These are phyloP conservation scores for Ambrosiella cleistominuta DNA, from an alignment of 2,329 filamentous ascomycete genomes.

Conservation along the genomic window DNA sequence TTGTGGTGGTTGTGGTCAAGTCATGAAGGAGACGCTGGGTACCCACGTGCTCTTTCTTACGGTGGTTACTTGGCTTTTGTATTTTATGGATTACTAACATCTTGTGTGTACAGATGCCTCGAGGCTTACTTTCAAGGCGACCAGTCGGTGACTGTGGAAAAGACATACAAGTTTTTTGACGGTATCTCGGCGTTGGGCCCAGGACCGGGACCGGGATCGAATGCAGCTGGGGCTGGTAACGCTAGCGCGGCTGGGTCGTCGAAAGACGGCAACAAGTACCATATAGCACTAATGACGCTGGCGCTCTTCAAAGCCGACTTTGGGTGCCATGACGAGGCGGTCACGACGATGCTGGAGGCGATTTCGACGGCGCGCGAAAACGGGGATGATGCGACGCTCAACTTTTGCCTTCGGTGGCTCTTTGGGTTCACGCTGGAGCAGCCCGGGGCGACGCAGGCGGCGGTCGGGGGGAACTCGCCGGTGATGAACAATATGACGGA, in stretches of 20 bases:
- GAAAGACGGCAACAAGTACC: conserved; percentile 69
- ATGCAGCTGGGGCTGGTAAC: too few species aligned
- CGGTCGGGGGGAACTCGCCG: conserved; percentile 42
- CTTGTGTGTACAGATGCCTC: conserved; percentile 45
- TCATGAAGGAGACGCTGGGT: too few species aligned
- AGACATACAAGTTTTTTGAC: conserved; percentile 87
- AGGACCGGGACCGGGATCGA: too few species aligned
- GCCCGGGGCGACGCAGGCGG: conserved; percentile 51
- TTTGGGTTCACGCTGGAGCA: conserved; percentile 86
- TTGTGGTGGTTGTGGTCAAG: too few species aligned
- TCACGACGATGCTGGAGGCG: conserved; percentile 88
- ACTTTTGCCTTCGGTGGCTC: conserved; percentile 90
- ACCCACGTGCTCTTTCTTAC: too few species aligned
- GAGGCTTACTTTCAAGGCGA: conserved; percentile 87
- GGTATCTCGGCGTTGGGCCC: conserved; percentile 42
- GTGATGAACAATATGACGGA: conserved; percentile 66
- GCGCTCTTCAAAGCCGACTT: conserved; percentile 91
- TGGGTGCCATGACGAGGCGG: conserved; percentile 72
- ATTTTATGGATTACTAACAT: background rate
- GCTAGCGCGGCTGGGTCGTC: conserved; percentile 38
- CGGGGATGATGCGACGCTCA: conserved; percentile 78
- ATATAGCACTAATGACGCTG: conserved; percentile 85
- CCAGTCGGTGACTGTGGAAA: conserved; percentile 77
- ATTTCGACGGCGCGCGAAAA: conserved; percentile 91
- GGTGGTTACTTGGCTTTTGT: too few species aligned